phyloP scores from a whole-genome alignment of 2,329 filamentous ascomycete genomes.

The Aspergillus tanneri region DNA sequence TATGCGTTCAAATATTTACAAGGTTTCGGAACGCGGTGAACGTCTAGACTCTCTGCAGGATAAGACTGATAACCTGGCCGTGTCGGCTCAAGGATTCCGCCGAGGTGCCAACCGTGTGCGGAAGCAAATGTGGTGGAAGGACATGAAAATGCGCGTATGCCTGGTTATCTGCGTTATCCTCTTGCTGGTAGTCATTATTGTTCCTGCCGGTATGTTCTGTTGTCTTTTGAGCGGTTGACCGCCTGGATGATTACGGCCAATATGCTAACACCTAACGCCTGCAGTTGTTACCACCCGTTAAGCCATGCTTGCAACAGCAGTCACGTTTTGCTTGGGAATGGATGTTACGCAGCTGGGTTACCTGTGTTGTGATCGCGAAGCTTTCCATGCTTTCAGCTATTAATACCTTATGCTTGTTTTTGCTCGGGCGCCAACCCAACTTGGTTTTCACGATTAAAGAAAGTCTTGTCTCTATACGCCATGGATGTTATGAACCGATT shows the following conservation, averaged over 20 bases:
- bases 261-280: slow-evolving; percentile 17
- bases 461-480: slow-evolving; percentile 29
- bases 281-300: slow-evolving; percentile 49
- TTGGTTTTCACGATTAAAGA: slow-evolving; percentile 31
- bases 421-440: slow-evolving; percentile 35
- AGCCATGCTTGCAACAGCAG: slow-evolving; percentile 27
- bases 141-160: slow-evolving; percentile 99
- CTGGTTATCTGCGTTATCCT: slow-evolving; percentile 87
- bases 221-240: not conserved
- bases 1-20: slow-evolving; percentile 97
- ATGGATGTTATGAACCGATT: slow-evolving; percentile 30
- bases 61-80: slow-evolving; percentile 89
- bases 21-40: slow-evolving; percentile 89
- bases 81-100: slow-evolving; percentile 92
- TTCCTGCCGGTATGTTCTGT: slow-evolving; percentile 72
- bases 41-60: slow-evolving; percentile 84
- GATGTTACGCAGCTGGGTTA: slow-evolving; percentile 36
- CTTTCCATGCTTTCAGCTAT: slow-evolving; percentile 35
- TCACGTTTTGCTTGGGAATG: slow-evolving; percentile 34
- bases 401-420: slow-evolving; percentile 39
- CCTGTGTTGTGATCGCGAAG: slow-evolving; percentile 29
- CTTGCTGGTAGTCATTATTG: slow-evolving; percentile 88
- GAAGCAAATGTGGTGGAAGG: slow-evolving; percentile 99
- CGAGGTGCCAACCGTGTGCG: slow-evolving; percentile 93
- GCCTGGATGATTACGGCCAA: not conserved